These are phyloP conservation scores for Apiotrichum sp. DNA, from an alignment of 1,284 basidiomycete genomes.

Conservation along the genomic window DNA sequence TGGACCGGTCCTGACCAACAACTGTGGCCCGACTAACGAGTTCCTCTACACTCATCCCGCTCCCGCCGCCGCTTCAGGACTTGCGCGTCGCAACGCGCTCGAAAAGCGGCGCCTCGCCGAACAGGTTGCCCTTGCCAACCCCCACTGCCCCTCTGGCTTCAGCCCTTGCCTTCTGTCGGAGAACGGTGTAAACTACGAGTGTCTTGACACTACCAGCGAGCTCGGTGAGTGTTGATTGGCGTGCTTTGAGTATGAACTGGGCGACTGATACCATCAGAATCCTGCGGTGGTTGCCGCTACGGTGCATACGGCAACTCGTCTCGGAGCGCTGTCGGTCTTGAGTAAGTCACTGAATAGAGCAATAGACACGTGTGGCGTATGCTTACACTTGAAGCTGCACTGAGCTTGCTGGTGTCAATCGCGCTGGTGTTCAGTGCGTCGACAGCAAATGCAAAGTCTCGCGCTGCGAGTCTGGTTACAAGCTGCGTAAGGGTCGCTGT, in stretches of 20 bases:
- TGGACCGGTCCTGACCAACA: no score
- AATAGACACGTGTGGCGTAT: no score
- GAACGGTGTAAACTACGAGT: not conserved
- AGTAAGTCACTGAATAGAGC: not conserved
- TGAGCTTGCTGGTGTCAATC: not conserved
- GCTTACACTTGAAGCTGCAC: not conserved
- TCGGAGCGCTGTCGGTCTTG: not conserved
- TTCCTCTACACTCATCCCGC: not conserved
- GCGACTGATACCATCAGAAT: not conserved
- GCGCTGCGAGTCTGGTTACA: not conserved
- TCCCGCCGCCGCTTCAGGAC: not conserved
- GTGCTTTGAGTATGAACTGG: not conserved
- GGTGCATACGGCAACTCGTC: not conserved
- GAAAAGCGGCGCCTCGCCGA: not conserved
- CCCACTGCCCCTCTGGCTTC: conserved; percentile 1
- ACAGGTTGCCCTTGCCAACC: not conserved
- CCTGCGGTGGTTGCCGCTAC: conserved; percentile 3
- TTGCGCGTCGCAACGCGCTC: not conserved
- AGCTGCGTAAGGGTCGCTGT: not conserved
- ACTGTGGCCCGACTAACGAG: no score
- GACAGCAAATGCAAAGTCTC: not conserved
- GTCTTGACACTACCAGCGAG: not conserved
- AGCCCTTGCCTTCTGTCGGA: not conserved
- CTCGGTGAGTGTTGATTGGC: conserved; percentile 1
- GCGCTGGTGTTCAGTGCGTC: not conserved